Evolutionary conservation across 192 early-diverging fungal species (phyloP).

Genomic region (Entomortierella lignicola): DNA sequence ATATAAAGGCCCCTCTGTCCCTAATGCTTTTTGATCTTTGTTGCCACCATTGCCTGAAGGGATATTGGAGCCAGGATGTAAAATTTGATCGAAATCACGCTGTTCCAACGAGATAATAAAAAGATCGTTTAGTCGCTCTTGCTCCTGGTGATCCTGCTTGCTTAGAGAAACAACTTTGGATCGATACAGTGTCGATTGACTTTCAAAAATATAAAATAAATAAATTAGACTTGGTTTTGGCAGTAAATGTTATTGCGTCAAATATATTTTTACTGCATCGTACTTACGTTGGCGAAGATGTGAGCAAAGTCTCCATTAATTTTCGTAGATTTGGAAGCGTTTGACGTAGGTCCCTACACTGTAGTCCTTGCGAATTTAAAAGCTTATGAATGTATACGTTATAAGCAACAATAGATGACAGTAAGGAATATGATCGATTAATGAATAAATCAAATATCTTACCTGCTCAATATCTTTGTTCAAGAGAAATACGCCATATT

Average conservation of each 20-base stretch:
- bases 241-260: neutral
- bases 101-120: constrained; percentile 37
- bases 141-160: constrained; percentile 39
- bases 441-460: neutral
- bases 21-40: constrained; percentile 1
- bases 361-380: constrained; percentile 73
- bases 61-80: constrained; percentile 3
- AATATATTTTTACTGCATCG: neutral
- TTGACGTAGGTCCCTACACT: constrained; percentile 74
- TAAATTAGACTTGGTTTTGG: neutral
- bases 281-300: constrained; percentile 50
- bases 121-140: constrained; percentile 29
- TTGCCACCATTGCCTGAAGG: neutral
- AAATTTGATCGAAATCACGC: constrained; percentile 25
- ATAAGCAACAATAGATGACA: too few species aligned
- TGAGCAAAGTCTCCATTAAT: constrained; percentile 65
- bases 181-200: constrained; percentile 46
- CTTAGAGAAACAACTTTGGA: constrained; percentile 30
- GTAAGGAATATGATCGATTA: too few species aligned
- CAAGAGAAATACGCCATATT: constrained; percentile 85
- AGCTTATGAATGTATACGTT: constrained; percentile 50
- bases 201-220: neutral
- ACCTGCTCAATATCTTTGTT: constrained; percentile 90
- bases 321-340: constrained; percentile 79
- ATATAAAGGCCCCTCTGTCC: neutral